Evolutionary conservation across 73 alveolate genomes (phyloP).

Genomic region (Tetrahymena elliotti): DNA sequence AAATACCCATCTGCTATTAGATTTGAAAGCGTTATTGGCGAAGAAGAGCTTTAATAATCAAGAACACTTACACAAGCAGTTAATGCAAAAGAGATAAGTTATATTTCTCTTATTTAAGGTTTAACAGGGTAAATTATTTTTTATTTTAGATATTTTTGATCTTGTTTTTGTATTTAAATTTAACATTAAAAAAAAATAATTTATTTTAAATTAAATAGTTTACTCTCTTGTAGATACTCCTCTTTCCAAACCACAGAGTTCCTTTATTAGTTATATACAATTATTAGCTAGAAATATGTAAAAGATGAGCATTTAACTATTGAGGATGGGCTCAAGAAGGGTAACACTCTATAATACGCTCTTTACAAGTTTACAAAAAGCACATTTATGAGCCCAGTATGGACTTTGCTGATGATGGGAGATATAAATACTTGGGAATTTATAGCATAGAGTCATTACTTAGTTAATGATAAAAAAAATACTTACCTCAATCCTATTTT

Average conservation of each 20-base stretch:
- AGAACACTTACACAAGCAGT: neutral
- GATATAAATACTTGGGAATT: neutral
- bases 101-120: neutral
- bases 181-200: neutral
- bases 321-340: neutral
- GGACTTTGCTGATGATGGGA: neutral
- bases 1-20: neutral
- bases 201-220: neutral
- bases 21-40: neutral
- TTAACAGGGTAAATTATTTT: neutral
- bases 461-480: neutral
- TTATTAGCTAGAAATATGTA: neutral
- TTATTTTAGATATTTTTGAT: neutral
- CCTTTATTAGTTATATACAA: neutral
- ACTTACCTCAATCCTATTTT: neutral
- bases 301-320: neutral
- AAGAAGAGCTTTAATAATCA: neutral
- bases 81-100: neutral
- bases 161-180: too few species aligned
- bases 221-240: neutral
- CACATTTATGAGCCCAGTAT: neutral
- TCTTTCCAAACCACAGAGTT: neutral
- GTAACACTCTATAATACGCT: neutral
- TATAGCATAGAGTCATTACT: neutral
- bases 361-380: neutral